phyloP scores from a whole-genome alignment of 495 filamentous ascomycete species.

The Astrocystis sublimbata region DNA sequence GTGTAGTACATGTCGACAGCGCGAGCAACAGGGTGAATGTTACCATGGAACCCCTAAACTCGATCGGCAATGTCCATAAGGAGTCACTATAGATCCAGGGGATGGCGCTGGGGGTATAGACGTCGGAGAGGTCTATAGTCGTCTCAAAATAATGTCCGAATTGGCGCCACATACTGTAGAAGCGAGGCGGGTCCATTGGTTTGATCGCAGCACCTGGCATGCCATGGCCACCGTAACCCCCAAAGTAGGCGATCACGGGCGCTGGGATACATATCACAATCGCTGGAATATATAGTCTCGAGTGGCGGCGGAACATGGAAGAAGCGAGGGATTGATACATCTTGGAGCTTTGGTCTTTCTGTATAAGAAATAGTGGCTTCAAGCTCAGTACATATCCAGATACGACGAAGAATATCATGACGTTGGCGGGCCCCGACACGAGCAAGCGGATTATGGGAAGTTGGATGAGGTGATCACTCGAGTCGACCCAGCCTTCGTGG shows the following conservation, averaged over 20 bases:
- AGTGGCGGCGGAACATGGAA: conserved; percentile 49
- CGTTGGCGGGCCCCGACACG: conserved; percentile 51
- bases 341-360: conserved; percentile 40
- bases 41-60: conserved; percentile 47
- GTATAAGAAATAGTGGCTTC: conserved; percentile 53
- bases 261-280: conserved; percentile 13
- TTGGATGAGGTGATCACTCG: conserved; percentile 42
- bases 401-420: conserved; percentile 54
- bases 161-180: conserved; percentile 9
- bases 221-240: neutral
- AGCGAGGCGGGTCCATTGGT: conserved; percentile 9
- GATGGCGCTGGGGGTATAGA: neutral
- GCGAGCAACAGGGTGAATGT: conserved; percentile 47
- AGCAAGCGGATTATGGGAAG: conserved; percentile 41
- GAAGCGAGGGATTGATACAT: conserved; percentile 40
- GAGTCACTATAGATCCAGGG: conserved; percentile 36
- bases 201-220: conserved; percentile 7
- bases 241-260: conserved; percentile 5
- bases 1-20: conserved; percentile 35
- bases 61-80: conserved; percentile 45
- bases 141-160: neutral
- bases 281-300: conserved; percentile 47
- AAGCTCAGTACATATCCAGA: conserved; percentile 54
- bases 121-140: neutral
- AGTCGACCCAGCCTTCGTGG: conserved; percentile 24